Percentiles rank a stretch among this genome's conserved stretches.
These are phyloP conservation scores for Apiotrichum mycotoxinovorans DNA, from an alignment of 1,284 basidiomycete species.

Conservation along the genomic window DNA sequence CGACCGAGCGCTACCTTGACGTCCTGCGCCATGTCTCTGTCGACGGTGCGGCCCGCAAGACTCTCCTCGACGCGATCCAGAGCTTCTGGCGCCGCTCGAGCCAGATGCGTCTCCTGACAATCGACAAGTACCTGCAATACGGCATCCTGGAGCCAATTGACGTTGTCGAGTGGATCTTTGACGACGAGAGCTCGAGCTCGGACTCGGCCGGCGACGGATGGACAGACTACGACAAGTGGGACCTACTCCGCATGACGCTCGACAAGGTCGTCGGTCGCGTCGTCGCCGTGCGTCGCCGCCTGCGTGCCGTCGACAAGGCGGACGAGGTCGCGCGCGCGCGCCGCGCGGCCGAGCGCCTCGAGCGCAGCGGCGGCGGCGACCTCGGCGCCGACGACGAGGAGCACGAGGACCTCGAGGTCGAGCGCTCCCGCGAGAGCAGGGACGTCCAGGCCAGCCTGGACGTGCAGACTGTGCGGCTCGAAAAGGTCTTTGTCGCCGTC, in stretches of 20 bases:
- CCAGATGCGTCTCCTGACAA: conserved; percentile 84
- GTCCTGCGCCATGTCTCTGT: conserved; percentile 71
- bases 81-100: conserved; percentile 74
- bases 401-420: conserved; percentile 25
- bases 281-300: conserved; percentile 66
- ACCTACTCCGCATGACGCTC: conserved; percentile 67
- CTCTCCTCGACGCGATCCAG: conserved; percentile 66
- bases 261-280: conserved; percentile 87
- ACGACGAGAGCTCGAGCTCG: conserved; percentile 36
- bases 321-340: conserved; percentile 76
- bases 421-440: conserved; percentile 37
- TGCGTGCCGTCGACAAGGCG: conserved; percentile 71
- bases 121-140: conserved; percentile 98
- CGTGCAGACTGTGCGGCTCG: conserved; percentile 35
- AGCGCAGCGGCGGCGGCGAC: conserved; percentile 36
- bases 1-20: conserved; percentile 92
- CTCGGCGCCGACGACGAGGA: conserved; percentile 30
- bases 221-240: conserved; percentile 70
- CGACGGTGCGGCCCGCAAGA: conserved; percentile 53
- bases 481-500: conserved; percentile 33
- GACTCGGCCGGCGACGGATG: conserved; percentile 49
- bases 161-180: conserved; percentile 82
- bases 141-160: conserved; percentile 93
- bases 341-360: conserved; percentile 55
- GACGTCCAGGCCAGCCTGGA: conserved; percentile 42